Percentiles rank a stretch among this genome's conserved stretches.
phyloP scores from a whole-genome alignment of 2,329 filamentous ascomycete species.

The Aspergillus tamarii region DNA sequence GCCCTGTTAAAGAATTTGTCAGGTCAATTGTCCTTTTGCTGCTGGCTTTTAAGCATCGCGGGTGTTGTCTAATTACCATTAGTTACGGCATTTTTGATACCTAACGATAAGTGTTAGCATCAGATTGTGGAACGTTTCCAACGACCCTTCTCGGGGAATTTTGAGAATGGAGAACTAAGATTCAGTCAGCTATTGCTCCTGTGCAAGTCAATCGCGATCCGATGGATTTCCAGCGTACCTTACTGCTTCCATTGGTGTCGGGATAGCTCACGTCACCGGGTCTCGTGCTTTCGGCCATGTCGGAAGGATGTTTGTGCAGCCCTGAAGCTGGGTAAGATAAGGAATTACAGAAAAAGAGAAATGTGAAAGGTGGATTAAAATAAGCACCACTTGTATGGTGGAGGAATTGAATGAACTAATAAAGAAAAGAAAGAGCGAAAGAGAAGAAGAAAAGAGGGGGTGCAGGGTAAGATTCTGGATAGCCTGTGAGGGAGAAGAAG shows the following conservation, averaged over 20 bases:
- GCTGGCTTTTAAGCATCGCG: neutral
- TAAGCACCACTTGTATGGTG: conserved; percentile 5
- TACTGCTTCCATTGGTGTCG: conserved; percentile 41
- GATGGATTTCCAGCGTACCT: conserved; percentile 31
- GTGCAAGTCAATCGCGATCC: neutral
- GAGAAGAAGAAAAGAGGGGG: conserved; percentile 14
- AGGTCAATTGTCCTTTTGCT: conserved; percentile 17
- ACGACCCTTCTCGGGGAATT: neutral
- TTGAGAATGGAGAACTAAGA: neutral
- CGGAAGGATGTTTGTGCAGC: conserved; percentile 26
- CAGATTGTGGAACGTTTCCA: conserved; percentile 21
- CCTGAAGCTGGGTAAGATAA: conserved; percentile 19
- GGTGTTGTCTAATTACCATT: conserved; percentile 24
- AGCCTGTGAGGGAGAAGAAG: conserved; percentile 12
- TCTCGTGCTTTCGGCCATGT: conserved; percentile 33
- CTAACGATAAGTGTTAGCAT: conserved; percentile 22
- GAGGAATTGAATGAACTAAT: conserved; percentile 8
- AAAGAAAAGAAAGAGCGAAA: conserved; percentile 11
- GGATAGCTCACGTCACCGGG: conserved; percentile 43
- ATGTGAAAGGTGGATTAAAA: conserved; percentile 13
- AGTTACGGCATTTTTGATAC: conserved; percentile 29
- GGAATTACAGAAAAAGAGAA: neutral
- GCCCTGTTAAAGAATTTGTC: conserved; percentile 42
- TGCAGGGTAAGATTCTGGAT: conserved; percentile 18
- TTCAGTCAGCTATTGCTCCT: neutral